phyloP scores from a whole-genome alignment of 441 rosid genomes.

The Macaranga tanarius region DNA sequence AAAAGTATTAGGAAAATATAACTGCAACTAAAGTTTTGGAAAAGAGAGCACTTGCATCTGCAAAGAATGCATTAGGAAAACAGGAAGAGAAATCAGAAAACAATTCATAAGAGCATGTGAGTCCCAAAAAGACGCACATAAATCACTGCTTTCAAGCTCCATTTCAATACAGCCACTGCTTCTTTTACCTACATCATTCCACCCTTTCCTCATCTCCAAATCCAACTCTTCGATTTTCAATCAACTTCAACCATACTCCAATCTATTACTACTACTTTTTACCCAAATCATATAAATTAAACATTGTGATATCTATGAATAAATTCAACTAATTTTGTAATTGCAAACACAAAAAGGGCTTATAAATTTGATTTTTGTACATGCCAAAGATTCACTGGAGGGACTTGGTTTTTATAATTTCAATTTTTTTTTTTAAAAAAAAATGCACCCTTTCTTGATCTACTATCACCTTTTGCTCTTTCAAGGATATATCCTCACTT shows the following conservation, averaged over 20 bases:
- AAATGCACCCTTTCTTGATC: constrained; percentile 60
- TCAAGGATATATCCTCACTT: constrained; percentile 66
- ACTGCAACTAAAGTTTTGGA: too few relatives aligned
- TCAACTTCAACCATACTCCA: constrained; percentile 44
- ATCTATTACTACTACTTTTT: neutral
- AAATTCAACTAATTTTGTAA: neutral
- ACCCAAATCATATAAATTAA: too few relatives aligned
- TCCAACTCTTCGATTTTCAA: too few relatives aligned
- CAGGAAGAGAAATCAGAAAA: too few relatives aligned
- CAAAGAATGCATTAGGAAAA: too few relatives aligned
- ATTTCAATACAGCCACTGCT: constrained; percentile 37
- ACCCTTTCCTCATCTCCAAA: constrained; percentile 36
- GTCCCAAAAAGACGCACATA: too few relatives aligned
- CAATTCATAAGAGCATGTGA: too few relatives aligned
- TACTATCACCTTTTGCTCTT: constrained; percentile 59
- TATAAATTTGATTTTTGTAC: constrained; percentile 21
- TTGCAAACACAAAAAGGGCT: neutral
- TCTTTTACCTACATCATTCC: constrained; percentile 60
- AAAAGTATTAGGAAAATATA: too few relatives aligned
- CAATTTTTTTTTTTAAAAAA: too few relatives aligned
- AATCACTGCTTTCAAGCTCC: constrained; percentile 71
- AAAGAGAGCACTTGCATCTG: too few relatives aligned
- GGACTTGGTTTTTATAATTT: constrained; percentile 25
- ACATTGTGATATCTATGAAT: too few relatives aligned
- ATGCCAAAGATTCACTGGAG: constrained; percentile 36